phyloP scores from a whole-genome alignment of 1,284 basidiomycete genomes.

The Ceratobasidium papillatum region DNA sequence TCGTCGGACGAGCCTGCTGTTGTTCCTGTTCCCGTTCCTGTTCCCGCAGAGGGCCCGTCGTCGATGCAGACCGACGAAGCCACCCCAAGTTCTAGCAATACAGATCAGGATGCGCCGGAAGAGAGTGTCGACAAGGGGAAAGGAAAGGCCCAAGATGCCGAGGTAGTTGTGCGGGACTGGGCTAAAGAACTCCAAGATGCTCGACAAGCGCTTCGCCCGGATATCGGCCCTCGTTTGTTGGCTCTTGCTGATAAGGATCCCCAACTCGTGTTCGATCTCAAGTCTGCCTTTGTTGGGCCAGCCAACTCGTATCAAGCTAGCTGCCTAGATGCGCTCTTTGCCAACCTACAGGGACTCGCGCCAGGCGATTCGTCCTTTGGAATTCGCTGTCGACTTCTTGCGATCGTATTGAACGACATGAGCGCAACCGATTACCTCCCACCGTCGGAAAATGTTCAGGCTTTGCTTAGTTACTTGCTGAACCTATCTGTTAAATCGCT shows the following conservation, averaged over 20 bases:
- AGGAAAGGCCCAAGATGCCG: conserved; percentile 49
- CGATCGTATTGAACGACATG: conserved; percentile 81
- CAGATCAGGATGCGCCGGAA: conserved; percentile 36
- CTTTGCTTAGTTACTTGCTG: conserved; percentile 47
- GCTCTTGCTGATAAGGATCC: conserved; percentile 86
- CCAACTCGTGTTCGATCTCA: conserved; percentile 89
- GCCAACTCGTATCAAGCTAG: conserved; percentile 67
- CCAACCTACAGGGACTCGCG: conserved; percentile 76
- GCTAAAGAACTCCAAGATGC: conserved; percentile 66
- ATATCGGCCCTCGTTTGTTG: conserved; percentile 75
- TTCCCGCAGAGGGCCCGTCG: conserved; percentile 46
- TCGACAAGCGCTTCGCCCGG: conserved; percentile 71
- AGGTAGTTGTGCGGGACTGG: conserved; percentile 49
- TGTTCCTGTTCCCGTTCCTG: conserved; percentile 53
- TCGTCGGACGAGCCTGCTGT: conserved; percentile 55
- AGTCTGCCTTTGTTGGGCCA: conserved; percentile 76
- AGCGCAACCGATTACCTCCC: conserved; percentile 52
- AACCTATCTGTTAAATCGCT: conserved; percentile 47
- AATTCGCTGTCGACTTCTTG: conserved; percentile 85
- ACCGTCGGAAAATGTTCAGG: conserved; percentile 47
- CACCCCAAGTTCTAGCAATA: conserved; percentile 43
- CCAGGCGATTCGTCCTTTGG: conserved; percentile 76
- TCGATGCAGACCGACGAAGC: conserved; percentile 45
- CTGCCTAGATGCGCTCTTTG: conserved; percentile 70
- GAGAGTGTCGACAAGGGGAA: conserved; percentile 29